A percentile compares a stretch with the other conserved stretches of the same genome.
Conservation (phyloP, 2,329 filamentous ascomycete genomes). For the Beauveria caledonica region DNA sequence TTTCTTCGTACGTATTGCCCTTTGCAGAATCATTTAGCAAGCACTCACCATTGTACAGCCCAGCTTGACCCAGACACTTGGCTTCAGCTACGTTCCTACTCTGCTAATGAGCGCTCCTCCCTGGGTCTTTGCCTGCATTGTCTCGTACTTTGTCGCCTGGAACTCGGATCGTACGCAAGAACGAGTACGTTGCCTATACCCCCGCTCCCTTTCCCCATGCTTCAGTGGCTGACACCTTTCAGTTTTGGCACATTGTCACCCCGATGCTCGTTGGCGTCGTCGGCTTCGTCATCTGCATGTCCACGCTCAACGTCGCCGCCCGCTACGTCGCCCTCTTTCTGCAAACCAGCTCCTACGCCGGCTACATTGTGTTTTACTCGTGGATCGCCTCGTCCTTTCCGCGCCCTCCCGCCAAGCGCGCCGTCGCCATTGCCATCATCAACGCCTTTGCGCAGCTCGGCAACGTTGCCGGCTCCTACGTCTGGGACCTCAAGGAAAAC, state of each 20-base stretch:
- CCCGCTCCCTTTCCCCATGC: not conserved
- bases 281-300: constrained; percentile 54
- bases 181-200: constrained; percentile 29
- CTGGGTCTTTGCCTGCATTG: constrained; percentile 49
- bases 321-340: constrained; percentile 55
- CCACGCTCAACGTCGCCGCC: constrained; percentile 45
- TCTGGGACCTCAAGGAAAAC: constrained; percentile 51
- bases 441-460: constrained; percentile 51
- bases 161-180: constrained; percentile 48
- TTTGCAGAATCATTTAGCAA: not conserved
- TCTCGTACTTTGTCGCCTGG: constrained; percentile 48
- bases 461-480: constrained; percentile 54
- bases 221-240: not conserved
- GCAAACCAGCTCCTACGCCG: constrained; percentile 48
- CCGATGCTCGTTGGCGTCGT: constrained; percentile 45
- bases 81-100: constrained; percentile 43
- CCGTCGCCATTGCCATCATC: constrained; percentile 52
- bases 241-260: constrained; percentile 51
- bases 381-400: constrained; percentile 52
- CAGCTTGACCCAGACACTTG: constrained; percentile 43
- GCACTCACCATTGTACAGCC: constrained; percentile 26
- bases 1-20: constrained; percentile 38
- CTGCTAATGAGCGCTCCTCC: constrained; percentile 49
- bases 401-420: constrained; percentile 51
- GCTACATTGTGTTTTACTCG: constrained; percentile 50